These are phyloP conservation scores for Ceratocystis eucalypticola DNA, from an alignment of 2,329 filamentous ascomycete species.

Conservation along the genomic window DNA sequence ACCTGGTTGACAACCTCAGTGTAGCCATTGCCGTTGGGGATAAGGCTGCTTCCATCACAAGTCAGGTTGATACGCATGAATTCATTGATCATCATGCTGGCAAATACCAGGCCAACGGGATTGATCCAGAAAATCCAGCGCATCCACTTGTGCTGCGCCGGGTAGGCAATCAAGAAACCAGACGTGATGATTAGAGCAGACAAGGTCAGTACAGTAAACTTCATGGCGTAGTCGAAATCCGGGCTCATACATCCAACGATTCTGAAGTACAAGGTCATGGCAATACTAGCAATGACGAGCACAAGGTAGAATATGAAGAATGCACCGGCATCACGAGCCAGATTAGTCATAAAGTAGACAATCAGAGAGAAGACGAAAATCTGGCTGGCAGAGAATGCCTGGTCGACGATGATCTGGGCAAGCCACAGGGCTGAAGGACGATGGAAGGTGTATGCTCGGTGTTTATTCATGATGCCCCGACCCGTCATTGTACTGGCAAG, in stretches of 20 bases:
- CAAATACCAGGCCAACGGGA: slow-evolving; percentile 59
- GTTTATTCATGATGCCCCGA: slow-evolving; percentile 68
- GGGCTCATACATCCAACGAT: slow-evolving; percentile 62
- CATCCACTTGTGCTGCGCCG: slow-evolving; percentile 59
- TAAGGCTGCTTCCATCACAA: slow-evolving; percentile 52
- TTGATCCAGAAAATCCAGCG: slow-evolving; percentile 74
- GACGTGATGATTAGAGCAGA: slow-evolving; percentile 70
- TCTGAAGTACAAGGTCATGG: slow-evolving; percentile 66
- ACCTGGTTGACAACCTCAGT: slow-evolving; percentile 60
- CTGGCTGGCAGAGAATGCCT: slow-evolving; percentile 55
- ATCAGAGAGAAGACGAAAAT: slow-evolving; percentile 62
- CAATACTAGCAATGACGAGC: slow-evolving; percentile 53
- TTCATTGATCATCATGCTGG: slow-evolving; percentile 74
- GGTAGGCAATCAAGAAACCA: slow-evolving; percentile 73
- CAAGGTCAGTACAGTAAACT: slow-evolving; percentile 65
- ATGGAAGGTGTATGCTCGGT: slow-evolving; percentile 71
- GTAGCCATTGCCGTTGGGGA: slow-evolving; percentile 60
- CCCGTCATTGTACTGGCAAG: slow-evolving; percentile 62
- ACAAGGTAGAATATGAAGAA: slow-evolving; percentile 69
- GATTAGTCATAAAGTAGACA: slow-evolving; percentile 64
- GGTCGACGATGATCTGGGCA: slow-evolving; percentile 67
- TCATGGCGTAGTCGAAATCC: slow-evolving; percentile 76
- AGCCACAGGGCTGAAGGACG: slow-evolving; percentile 72
- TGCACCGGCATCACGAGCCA: slow-evolving; percentile 54
- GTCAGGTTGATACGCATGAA: slow-evolving; percentile 56